Percentiles rank a stretch among this genome's conserved stretches.
Evolutionary conservation across 2,329 filamentous ascomycete species (phyloP).

Genomic region (Arthrobotrys sphaeroides): DNA sequence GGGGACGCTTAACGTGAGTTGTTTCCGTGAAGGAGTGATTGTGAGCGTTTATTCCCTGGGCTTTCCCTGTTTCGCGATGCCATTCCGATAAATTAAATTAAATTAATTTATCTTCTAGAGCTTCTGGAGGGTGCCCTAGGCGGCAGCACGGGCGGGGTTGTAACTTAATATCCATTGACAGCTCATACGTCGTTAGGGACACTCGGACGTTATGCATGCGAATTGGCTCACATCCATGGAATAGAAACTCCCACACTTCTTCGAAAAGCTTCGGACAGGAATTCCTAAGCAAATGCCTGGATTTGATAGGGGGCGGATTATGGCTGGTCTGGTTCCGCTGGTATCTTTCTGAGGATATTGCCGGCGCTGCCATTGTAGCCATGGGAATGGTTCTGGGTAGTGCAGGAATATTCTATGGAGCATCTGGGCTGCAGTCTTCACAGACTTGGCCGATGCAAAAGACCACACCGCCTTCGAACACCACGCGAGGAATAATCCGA

Average conservation of each 20-base stretch:
- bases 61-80: conserved; percentile 43
- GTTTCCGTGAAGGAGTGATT: conserved; percentile 4
- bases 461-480: conserved; percentile 13
- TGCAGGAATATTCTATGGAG: background rate
- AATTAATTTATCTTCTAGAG: conserved; percentile 37
- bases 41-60: conserved; percentile 16
- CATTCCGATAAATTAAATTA: conserved; percentile 54
- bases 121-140: conserved; percentile 42
- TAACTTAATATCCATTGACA: conserved; percentile 48
- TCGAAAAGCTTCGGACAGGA: conserved; percentile 19
- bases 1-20: conserved; percentile 4
- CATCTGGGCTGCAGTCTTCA: conserved; percentile 7
- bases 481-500: conserved; percentile 50
- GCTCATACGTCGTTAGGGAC: conserved; percentile 34
- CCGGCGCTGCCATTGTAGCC: conserved; percentile 10
- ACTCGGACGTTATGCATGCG: conserved; percentile 21
- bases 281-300: conserved; percentile 23
- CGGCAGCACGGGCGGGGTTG: conserved; percentile 33
- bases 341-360: background rate
- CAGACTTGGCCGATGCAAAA: conserved; percentile 17
- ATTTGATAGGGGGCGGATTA: background rate
- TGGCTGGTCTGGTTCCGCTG: conserved; percentile 5
- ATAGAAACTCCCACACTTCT: conserved; percentile 52
- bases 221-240: conserved; percentile 40
- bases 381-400: conserved; percentile 1